Base-by-base conservation (phyloP, 2,329 filamentous ascomycete genomes). In the Lizonia empirigonia region DNA sequence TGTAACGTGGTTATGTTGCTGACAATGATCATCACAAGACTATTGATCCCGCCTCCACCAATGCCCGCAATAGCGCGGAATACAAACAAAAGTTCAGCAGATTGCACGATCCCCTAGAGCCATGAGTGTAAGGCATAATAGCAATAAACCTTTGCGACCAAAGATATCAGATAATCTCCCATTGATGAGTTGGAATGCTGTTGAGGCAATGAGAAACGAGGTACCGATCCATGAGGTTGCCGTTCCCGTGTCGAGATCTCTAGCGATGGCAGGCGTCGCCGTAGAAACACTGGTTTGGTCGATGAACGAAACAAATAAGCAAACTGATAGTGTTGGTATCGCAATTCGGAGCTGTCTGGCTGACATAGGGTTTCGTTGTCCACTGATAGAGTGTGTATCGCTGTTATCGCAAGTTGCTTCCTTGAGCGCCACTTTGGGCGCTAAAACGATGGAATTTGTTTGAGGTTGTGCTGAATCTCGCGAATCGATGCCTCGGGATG, bases 281-380 rank as follows among this genome's bases (percentile, higher is more conserved):
- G 44, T 47, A 7, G 44, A 47, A 13, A 47, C 44, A 32, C 79
- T 78, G 64, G 83, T 84, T 57, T 84, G 81, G 60, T 85, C 82
- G 50, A 82, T 78, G 53, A 81, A 83, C 9, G 76, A 78, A 23
- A 85, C 80, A 10, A 85, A 68, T 4, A 85, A 70, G 0, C 80
- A 78, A 10, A 81, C 71, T 2, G 82, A 76, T 8, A 86, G 72
- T 2, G 79, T 77, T 5, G 69, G 69, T 52, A 85, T 84, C 34
- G 84, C 81, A 39, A 78, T 62, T 15, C 82, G 55, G 5, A 82
- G 71, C 56, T 83, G 75, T 7, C 68, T 71, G 23, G 75, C 76
- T 0, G 82, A 80, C 8, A 86, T 74, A 20, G 84, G 77, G 51
- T 85, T 82, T 7, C 78, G 82, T 64, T 85, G 82, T 5, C 57